Base-by-base conservation (phyloP, 2,329 filamentous ascomycete species). In the Paraconiothyrium sp. region DNA sequence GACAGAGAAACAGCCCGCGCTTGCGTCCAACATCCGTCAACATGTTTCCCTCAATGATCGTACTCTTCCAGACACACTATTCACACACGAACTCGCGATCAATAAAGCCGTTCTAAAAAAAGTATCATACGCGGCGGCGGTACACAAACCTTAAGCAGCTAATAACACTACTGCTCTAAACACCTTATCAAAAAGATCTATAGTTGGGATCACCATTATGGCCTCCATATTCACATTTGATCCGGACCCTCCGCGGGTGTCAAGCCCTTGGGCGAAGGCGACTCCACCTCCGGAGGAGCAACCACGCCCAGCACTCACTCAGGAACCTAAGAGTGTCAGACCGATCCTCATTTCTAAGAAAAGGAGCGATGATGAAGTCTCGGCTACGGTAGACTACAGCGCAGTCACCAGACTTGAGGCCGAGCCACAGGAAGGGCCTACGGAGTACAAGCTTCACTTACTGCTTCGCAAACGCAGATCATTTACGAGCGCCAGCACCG, bases 221-320 rank as follows among this genome's bases (percentile, higher is more conserved):
- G 94, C 95, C 61, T 97, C 94, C 13, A 92, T 99, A 69, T 99
- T 99, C 77, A 97, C 94, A 0, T 99, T 92, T 76, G 93, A 97
- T 64, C 89, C 92, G 2, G 91, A 97, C 67, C 92, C 93, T 49
- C 92, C 92, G 1, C 85, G 92, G 77, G 93, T 98, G 39, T 90
- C 92, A 14, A 98, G 94, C 20, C 95, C 95, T 16, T 99, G 95
- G 95, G 86, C 90, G 55, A 55, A 54, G 24, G 61, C 54, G n/a
- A 88, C 84, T 11, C 85, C 89, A 76, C 81, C 71, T 3, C 60
- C 64, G 72, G 62, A 49, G 62, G 61, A 11, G 57, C 64, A 34
- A 44, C 67, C 8, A 68, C 63, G 24, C 6, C 59, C 64, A 47
- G 47, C 68, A 14, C 64, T 62, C 43, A 54, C 65, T 44, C 69